phyloP scores from a whole-genome alignment of 495 filamentous ascomycete genomes.

The Cetradonia linearis region DNA sequence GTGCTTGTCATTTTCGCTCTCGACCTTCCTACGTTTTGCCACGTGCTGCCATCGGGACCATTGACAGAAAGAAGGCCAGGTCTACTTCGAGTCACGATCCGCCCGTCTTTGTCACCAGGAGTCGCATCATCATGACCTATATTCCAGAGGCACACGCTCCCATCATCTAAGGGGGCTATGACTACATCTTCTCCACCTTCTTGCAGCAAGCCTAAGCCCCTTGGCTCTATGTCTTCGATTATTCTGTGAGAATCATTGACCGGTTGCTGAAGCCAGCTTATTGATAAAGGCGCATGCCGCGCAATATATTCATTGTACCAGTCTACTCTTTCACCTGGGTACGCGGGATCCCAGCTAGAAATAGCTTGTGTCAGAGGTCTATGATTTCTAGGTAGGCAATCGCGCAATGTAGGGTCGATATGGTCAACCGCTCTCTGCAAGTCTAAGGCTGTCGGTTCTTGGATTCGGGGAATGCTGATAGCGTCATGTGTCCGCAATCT shows the following conservation, averaged over 20 bases:
- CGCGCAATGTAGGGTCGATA: conserved; percentile 23
- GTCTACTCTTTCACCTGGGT: conserved; percentile 53
- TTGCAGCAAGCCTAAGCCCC: conserved; percentile 55
- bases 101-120: conserved; percentile 43
- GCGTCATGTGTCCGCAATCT: conserved; percentile 33
- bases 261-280: conserved; percentile 66
- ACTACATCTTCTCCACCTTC: conserved; percentile 45
- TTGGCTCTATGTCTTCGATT: conserved; percentile 39
- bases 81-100: conserved; percentile 52
- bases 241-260: conserved; percentile 27
- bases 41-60: conserved; percentile 30
- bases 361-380: conserved; percentile 42
- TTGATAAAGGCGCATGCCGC: conserved; percentile 58
- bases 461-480: conserved; percentile 26
- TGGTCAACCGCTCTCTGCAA: conserved; percentile 29
- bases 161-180: conserved; percentile 74
- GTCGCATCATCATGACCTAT: conserved; percentile 47
- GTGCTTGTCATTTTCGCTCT: conserved; percentile 14
- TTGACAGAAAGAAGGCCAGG: conserved; percentile 51
- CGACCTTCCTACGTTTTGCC: neutral
- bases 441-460: conserved; percentile 28
- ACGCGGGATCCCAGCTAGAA: conserved; percentile 74
- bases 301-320: conserved; percentile 90
- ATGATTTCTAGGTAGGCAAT: conserved; percentile 17
- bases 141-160: conserved; percentile 79